Conservation (phyloP, 768 basidiomycete genomes). For the Hypholoma fasciculare region DNA sequence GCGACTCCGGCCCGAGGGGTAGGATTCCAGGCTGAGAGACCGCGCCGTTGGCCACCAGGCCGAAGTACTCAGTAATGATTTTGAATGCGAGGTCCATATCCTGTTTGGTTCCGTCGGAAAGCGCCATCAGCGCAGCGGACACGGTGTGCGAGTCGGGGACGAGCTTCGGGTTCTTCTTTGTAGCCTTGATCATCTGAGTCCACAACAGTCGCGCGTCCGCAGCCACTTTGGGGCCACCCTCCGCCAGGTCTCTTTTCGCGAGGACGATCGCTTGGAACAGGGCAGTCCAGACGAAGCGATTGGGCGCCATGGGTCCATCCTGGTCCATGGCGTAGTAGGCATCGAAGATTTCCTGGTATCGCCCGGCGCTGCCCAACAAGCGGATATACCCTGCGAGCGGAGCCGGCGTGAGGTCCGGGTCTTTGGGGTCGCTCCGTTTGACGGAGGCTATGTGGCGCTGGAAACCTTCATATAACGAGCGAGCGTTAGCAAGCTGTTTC, state of each 20-base stretch:
- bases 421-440: slow-evolving; percentile 45
- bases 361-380: slow-evolving; percentile 59
- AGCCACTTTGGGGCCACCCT: slow-evolving; percentile 43
- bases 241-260: slow-evolving; percentile 23
- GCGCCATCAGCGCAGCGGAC: slow-evolving; percentile 49
- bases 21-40: slow-evolving; percentile 35
- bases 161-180: slow-evolving; percentile 45
- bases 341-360: slow-evolving; percentile 71
- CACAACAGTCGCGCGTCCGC: slow-evolving; percentile 74
- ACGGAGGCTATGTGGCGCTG: slow-evolving; percentile 49
- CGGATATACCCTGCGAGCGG: slow-evolving; percentile 66
- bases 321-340: slow-evolving; percentile 68
- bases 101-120: slow-evolving; percentile 52
- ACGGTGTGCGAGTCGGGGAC: slow-evolving; percentile 55
- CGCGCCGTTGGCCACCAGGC: slow-evolving; percentile 51
- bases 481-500: slow-evolving; percentile 64
- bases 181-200: slow-evolving; percentile 58
- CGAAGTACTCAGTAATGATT: slow-evolving; percentile 62
- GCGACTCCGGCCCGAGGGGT: slow-evolving; percentile 43
- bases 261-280: slow-evolving; percentile 56
- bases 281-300: slow-evolving; percentile 60
- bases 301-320: slow-evolving; percentile 63
- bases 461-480: slow-evolving; percentile 60
- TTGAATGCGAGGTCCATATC: slow-evolving; percentile 71
- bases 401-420: slow-evolving; percentile 45